Evolutionary conservation across 1,284 basidiomycete genomes (phyloP).

Genomic region (Tausonia pullulans): DNA sequence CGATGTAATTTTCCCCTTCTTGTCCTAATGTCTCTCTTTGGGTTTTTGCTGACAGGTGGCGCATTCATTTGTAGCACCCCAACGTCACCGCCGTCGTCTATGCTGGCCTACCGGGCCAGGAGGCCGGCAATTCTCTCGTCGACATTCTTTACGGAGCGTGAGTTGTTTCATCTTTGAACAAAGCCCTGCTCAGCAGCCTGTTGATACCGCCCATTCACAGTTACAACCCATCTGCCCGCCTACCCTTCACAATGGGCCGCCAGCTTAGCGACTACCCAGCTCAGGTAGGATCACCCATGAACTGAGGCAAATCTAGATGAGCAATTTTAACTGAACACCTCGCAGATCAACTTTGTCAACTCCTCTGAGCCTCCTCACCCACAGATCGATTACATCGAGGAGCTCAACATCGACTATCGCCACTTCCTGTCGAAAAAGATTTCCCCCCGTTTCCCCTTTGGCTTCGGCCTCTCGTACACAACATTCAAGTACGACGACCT

Average conservation of each 20-base stretch:
- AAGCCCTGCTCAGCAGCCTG: slow-evolving; percentile 27
- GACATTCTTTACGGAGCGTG: slow-evolving; percentile 55
- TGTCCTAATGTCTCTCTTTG: background rate
- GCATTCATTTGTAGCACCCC: slow-evolving; percentile 25
- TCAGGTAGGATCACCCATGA: too few species aligned
- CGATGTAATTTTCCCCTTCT: slow-evolving; percentile 35
- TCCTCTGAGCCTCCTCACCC: slow-evolving; percentile 37
- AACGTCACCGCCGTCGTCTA: slow-evolving; percentile 48
- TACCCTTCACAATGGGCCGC: slow-evolving; percentile 75
- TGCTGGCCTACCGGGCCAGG: slow-evolving; percentile 59
- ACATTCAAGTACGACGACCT: slow-evolving; percentile 56
- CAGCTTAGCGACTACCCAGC: slow-evolving; percentile 52
- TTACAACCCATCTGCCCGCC: slow-evolving; percentile 59
- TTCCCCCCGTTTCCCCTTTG: slow-evolving; percentile 58
- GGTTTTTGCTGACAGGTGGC: background rate
- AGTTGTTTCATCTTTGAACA: too few species aligned
- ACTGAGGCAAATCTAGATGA: too few species aligned
- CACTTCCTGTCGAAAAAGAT: slow-evolving; percentile 59
- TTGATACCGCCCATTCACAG: slow-evolving; percentile 19
- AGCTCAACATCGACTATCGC: slow-evolving; percentile 55
- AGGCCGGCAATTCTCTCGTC: slow-evolving; percentile 61
- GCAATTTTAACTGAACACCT: slow-evolving; percentile 16
- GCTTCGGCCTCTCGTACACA: slow-evolving; percentile 75
- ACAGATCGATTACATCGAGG: slow-evolving; percentile 47
- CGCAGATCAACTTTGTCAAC: slow-evolving; percentile 57